These are phyloP conservation scores for Ogataea corticis DNA, from an alignment of 805 yeast species.

Conservation along the genomic window DNA sequence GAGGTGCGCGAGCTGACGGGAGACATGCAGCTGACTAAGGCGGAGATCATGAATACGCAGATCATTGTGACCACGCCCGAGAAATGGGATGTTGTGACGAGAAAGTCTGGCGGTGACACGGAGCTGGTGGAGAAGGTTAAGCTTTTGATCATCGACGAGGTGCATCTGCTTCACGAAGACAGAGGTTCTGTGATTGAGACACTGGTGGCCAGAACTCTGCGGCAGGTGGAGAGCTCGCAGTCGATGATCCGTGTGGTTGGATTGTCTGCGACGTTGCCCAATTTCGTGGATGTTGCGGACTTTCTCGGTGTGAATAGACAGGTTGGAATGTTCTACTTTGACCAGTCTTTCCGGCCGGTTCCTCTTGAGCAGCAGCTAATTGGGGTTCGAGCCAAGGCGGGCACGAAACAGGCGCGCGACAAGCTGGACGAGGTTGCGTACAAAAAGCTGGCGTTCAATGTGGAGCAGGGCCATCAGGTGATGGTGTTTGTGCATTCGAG, in stretches of 20 bases:
- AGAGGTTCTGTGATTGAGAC: constrained; percentile 98
- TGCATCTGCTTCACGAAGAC: constrained; percentile 94
- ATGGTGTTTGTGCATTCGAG: constrained; percentile 97
- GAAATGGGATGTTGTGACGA: constrained; percentile 96
- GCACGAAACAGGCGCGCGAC: constrained; percentile 67
- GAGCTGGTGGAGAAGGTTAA: constrained; percentile 84
- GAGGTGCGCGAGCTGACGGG: constrained; percentile 89
- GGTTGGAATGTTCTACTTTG: constrained; percentile 92
- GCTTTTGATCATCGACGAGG: constrained; percentile 90
- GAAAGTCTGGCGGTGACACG: constrained; percentile 87
- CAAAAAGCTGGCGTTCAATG: constrained; percentile 68
- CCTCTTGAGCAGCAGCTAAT: constrained; percentile 85
- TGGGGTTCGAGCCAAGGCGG: constrained; percentile 87
- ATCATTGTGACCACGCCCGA: constrained; percentile 93
- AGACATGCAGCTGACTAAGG: constrained; percentile 86
- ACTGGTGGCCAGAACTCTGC: constrained; percentile 85
- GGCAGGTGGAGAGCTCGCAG: constrained; percentile 94
- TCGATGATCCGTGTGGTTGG: constrained; percentile 94
- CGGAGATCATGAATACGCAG: constrained; percentile 80
- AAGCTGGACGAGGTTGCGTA: constrained; percentile 76
- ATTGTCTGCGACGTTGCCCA: constrained; percentile 90
- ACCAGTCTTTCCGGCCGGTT: constrained; percentile 88
- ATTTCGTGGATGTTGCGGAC: constrained; percentile 90
- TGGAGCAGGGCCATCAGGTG: constrained; percentile 76
- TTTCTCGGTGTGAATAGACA: constrained; percentile 88